phyloP scores from a whole-genome alignment of 768 basidiomycete genomes.

The Galerina sulciceps region DNA sequence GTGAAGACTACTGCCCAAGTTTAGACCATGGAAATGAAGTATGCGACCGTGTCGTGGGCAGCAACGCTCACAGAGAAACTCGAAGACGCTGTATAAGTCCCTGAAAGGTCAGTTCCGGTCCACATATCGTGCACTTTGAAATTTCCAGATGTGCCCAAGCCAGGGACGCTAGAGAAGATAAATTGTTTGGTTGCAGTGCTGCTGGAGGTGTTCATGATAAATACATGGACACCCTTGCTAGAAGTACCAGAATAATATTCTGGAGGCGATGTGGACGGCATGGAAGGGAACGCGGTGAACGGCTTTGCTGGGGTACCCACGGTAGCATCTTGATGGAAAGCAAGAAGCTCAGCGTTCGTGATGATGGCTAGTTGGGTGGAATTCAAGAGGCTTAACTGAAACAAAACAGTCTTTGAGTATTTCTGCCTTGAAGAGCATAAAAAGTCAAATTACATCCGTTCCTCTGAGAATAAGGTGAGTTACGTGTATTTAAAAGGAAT shows the following conservation, averaged over 20 bases:
- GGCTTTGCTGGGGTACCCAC: conserved; percentile 52
- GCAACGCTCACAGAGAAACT: conserved; percentile 46
- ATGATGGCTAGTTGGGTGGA: conserved; percentile 49
- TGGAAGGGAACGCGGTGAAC: conserved; percentile 43
- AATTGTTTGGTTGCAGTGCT: conserved; percentile 47
- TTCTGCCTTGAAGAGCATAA: background rate
- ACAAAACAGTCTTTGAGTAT: conserved; percentile 2
- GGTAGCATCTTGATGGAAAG: conserved; percentile 55
- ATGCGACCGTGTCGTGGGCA: conserved; percentile 57
- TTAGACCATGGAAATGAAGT: conserved; percentile 36
- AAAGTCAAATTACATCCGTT: conserved; percentile 34
- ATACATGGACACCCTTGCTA: conserved; percentile 54
- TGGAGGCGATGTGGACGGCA: conserved; percentile 47
- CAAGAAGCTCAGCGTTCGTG: conserved; percentile 54
- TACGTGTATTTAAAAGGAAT: background rate
- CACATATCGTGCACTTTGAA: conserved; percentile 61
- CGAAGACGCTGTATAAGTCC: conserved; percentile 37
- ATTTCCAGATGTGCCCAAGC: conserved; percentile 38
- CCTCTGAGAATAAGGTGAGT: conserved; percentile 26
- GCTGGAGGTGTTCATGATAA: conserved; percentile 53
- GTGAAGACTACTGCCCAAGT: too few species aligned
- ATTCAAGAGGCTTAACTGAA: conserved; percentile 45
- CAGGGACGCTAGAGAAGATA: conserved; percentile 49
- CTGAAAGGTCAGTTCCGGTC: conserved; percentile 45
- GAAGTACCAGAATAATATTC: conserved; percentile 58